Conservation (phyloP, 306 rosid species). For the Medicago truncatula region MtrunA17r5.0-ANR NC_053045.1:49610501-49611000, state of each 20-base stretch:
- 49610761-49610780: conserved; percentile 78
- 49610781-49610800: neutral
- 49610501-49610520: too few species aligned
- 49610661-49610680: too few species aligned
- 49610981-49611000: neutral
- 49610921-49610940: conserved; percentile 52
- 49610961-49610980: conserved; percentile 5
- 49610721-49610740: conserved; percentile 60
- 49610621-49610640: neutral
- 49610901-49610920: conserved; percentile 58
- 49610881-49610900: conserved; percentile 89
- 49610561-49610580: too few species aligned
- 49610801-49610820: conserved; percentile 9
- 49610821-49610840: conserved; percentile 10
- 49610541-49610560: too few species aligned
- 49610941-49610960: neutral
- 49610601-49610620: too few species aligned
- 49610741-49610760: conserved; percentile 72
- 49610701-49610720: conserved; percentile 39
- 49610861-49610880: conserved; percentile 69
- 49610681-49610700: too few species aligned
- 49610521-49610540: too few species aligned
- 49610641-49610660: neutral
- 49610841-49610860: neutral
- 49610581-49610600: too few species aligned